A percentile compares a stretch with the other conserved stretches of the same genome.
Evolutionary conservation across 805 yeast genomes (phyloP).

Genomic region (Teunomyces gatunensis): DNA sequence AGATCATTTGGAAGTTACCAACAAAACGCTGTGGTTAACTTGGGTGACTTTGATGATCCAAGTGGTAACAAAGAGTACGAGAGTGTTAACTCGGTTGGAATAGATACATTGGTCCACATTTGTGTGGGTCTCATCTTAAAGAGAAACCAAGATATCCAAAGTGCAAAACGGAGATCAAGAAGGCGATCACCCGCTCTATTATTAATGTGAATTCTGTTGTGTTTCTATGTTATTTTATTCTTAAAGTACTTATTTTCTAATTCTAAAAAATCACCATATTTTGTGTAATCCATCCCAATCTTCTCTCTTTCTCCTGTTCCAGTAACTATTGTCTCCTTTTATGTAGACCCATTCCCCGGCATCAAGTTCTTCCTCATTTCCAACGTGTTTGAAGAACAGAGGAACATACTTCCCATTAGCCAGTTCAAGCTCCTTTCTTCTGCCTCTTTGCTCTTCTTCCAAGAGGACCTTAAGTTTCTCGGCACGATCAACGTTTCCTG

Average conservation of each 20-base stretch:
- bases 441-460: conserved; percentile 77
- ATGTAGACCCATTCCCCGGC: conserved; percentile 53
- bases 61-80: not conserved
- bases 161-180: not conserved
- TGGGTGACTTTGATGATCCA: not conserved
- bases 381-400: conserved; percentile 55
- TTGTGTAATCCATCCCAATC: conserved; percentile 59
- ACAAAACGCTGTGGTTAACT: not conserved
- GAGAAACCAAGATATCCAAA: conserved; percentile 5
- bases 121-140: conserved; percentile 7
- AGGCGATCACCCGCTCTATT: not conserved
- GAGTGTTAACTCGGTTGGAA: not conserved
- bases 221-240: not conserved
- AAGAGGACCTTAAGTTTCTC: conserved; percentile 64
- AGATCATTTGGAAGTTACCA: not conserved
- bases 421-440: conserved; percentile 60
- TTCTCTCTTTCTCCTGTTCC: conserved; percentile 68
- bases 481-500: conserved; percentile 67
- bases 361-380: conserved; percentile 31
- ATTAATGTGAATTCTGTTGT: too few species aligned
- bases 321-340: conserved; percentile 63
- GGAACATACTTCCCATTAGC: conserved; percentile 50
- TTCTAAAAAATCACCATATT: conserved; percentile 48
- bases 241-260: not conserved
- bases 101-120: conserved; percentile 6